Conservation (phyloP, 768 basidiomycete genomes). For the Pisolithus marmoratus region DNA sequence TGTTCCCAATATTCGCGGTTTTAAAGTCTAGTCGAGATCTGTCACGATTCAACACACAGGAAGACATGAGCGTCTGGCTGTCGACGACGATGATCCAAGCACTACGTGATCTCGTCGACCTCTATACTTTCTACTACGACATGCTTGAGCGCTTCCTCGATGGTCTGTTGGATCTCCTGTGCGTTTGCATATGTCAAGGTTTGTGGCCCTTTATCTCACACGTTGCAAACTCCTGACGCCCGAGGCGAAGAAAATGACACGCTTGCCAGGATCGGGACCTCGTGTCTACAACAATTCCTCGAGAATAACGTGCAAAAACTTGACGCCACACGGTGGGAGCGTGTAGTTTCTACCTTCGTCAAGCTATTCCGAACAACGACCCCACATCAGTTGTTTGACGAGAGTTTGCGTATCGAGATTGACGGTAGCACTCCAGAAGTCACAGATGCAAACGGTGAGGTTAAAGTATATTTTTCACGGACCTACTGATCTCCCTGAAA, state of each 20-base stretch:
- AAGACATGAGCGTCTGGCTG: conserved; percentile 99
- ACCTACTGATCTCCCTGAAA: conserved; percentile 22
- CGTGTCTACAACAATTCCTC: conserved; percentile 92
- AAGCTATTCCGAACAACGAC: conserved; percentile 97
- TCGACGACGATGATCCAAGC: conserved; percentile 99
- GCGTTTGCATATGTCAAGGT: conserved; percentile 99
- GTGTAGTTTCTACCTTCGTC: conserved; percentile 86
- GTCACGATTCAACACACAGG: conserved; percentile 90
- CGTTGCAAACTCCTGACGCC: conserved; percentile 7
- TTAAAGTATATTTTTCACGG: neutral
- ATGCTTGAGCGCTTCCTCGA: conserved; percentile 87
- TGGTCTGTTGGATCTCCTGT: conserved; percentile 87
- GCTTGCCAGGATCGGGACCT: conserved; percentile 93
- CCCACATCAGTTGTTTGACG: conserved; percentile 95
- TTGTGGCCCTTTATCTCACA: neutral
- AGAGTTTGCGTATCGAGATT: conserved; percentile 80
- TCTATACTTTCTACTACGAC: conserved; percentile 94
- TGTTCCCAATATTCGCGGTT: conserved; percentile 98
- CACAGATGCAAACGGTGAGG: conserved; percentile 40
- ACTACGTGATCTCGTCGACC: conserved; percentile 87
- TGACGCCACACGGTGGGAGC: conserved; percentile 81
- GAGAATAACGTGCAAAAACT: conserved; percentile 91
- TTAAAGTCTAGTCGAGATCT: conserved; percentile 90
- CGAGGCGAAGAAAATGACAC: conserved; percentile 84
- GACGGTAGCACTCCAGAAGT: conserved; percentile 52